phyloP scores from a whole-genome alignment of 192 early-diverging fungal genomes.

The Rhizophagus clarus region DNA sequence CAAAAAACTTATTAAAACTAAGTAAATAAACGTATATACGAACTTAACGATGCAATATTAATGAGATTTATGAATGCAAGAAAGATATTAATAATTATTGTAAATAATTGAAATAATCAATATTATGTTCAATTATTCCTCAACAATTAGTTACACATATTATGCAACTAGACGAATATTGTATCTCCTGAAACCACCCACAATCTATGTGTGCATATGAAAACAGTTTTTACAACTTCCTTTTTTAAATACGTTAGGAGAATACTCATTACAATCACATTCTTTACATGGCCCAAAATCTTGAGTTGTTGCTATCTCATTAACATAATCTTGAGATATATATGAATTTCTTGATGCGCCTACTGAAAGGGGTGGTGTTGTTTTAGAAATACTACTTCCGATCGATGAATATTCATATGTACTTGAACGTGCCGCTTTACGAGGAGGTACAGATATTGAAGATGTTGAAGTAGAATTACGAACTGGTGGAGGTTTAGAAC shows the following conservation, averaged over 20 bases:
- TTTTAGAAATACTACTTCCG: slow-evolving; percentile 38
- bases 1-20: too few species aligned
- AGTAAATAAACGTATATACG: too few species aligned
- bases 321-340: slow-evolving; percentile 46
- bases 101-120: too few species aligned
- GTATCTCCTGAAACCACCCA: too few species aligned
- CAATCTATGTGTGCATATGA: slow-evolving; percentile 58
- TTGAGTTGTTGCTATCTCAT: slow-evolving; percentile 29
- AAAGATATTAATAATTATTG: too few species aligned
- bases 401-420: slow-evolving; percentile 19
- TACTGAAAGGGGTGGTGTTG: slow-evolving; percentile 35
- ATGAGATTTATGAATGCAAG: too few species aligned
- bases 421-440: not conserved
- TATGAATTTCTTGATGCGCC: slow-evolving; percentile 48
- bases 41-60: too few species aligned
- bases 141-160: too few species aligned
- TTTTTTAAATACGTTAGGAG: slow-evolving; percentile 73
- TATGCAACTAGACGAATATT: too few species aligned
- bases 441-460: not conserved
- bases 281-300: slow-evolving; percentile 50
- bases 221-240: slow-evolving; percentile 83
- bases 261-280: slow-evolving; percentile 78
- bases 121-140: too few species aligned
- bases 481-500: slow-evolving; percentile 21
- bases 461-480: not conserved